These are phyloP conservation scores for Fusarium bactridioides DNA, from an alignment of 2,329 filamentous ascomycete species.

Conservation along the genomic window DNA sequence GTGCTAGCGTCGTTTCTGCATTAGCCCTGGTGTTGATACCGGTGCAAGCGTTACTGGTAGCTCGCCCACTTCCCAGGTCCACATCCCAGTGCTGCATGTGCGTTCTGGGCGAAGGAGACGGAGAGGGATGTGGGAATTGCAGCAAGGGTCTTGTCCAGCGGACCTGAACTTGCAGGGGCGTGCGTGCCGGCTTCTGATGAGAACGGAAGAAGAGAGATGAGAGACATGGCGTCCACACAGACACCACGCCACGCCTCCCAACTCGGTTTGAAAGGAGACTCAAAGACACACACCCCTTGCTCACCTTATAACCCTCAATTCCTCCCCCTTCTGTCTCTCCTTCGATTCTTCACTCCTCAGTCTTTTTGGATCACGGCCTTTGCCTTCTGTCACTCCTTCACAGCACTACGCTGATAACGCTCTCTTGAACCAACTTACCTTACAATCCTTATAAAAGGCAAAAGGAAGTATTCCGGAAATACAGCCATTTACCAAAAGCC, in stretches of 20 bases:
- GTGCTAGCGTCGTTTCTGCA: constrained; percentile 23
- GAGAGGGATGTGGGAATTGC: constrained; percentile 15
- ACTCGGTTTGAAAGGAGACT: constrained; percentile 5
- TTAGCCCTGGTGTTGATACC: constrained; percentile 31
- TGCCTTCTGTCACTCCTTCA: constrained; percentile 41
- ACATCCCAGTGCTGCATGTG: neutral
- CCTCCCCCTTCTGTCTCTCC: constrained; percentile 30
- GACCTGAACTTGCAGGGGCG: constrained; percentile 11
- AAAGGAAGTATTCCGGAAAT: constrained; percentile 38
- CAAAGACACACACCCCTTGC: constrained; percentile 38
- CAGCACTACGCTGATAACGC: constrained; percentile 36
- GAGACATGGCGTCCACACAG: constrained; percentile 32
- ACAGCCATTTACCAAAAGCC: constrained; percentile 20
- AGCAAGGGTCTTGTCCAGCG: constrained; percentile 15
- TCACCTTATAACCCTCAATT: constrained; percentile 41
- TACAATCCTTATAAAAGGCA: constrained; percentile 39
- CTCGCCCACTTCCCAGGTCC: constrained; percentile 30
- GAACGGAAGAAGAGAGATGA: constrained; percentile 11
- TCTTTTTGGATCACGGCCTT: constrained; percentile 36
- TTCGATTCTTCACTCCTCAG: constrained; percentile 20
- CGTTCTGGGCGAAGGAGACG: constrained; percentile 5
- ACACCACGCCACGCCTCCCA: constrained; percentile 23
- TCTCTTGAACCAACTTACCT: constrained; percentile 37
- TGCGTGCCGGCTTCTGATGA: constrained; percentile 11
- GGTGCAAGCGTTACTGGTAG: constrained; percentile 18